Evolutionary conservation across 805 yeast genomes (phyloP), one percentile per base, ranked within the genome.

Genomic region (Sungouiozyma intestinalis): DNA sequence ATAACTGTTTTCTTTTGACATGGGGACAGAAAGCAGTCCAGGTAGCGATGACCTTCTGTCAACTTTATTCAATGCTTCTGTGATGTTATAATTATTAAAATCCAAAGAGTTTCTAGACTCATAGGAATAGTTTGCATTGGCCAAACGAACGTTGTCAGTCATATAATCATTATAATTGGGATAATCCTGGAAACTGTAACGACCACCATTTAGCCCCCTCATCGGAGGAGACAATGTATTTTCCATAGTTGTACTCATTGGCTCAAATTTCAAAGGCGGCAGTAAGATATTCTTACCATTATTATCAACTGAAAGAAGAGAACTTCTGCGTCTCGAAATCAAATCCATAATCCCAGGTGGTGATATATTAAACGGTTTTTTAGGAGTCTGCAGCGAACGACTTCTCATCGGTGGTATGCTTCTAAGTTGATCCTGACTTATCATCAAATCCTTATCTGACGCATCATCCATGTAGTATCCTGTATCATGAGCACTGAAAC

Each of bases 191-290:
- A 24, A 24, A 24, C 29, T 24, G 29, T 24, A 11, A 6, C 9
- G 11, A 24, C 11, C 29, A 24, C 9, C 11, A 7, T 24, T 6
- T 7, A 11, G 29, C 11, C 6, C 29, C 29, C 11, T 24, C 29
- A 24, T 24, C 29, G 29, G 6, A 24, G 29, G 29, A 24, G 29
- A 24, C 29, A 24, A 24, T 7, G 29, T 7, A 11, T 24, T 24
- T 24, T 24, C 29, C 29, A 24, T 11, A 11, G 9, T 24, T 6
- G 6, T 24, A 11, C 29, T 24, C 17, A 33, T 36, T 27, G 48
- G 43, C n/a, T 42, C 44, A 29, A 46, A 44, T 33, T 44, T 43
- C 16, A 46, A 39, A 14, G 49, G 49, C 20, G 49, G 49, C 18
- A 46, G 29, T 35, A 46, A 36, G 33, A 44, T 36, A 16, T 43